Base-by-base conservation (phyloP, 352 stramenopile genomes). In the Globisporangium splendens region DNA sequence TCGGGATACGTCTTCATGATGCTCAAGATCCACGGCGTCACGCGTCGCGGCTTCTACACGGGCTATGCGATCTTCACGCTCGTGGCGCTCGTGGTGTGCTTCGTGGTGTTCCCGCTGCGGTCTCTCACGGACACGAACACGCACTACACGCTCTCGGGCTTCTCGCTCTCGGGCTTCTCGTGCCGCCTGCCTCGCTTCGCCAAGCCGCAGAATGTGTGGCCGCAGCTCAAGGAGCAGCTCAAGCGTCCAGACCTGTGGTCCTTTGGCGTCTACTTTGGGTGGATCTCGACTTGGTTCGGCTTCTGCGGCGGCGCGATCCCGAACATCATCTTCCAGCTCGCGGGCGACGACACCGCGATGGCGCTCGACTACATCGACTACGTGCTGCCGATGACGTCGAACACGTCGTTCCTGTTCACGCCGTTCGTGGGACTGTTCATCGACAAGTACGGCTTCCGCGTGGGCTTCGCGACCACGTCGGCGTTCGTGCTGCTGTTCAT, bases 1-100 rank as follows among this genome's bases (percentile, higher is more conserved):
- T 78, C 72, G 1, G 72, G 75, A 0, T 85, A 80, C 59, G 60
- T 85, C 11, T 80, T 68, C 58, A 73, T 84, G 66, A 49, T 81
- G 31, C 65, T 84, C 43, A 66, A 68, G 50, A 59, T 81, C 47
- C 53, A 73, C 57, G 67, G 74, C 35, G 48, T 80, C 47, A 75
- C 66, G 8, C 71, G 72, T 44, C 47, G 62, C 35, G 35, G 53
- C 8, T 84, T 84, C 61, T 85, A 77, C 63, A 51, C 59, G 17
- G 56, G 56, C 50, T 85, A 85, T 62, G 57, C 58, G 12, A 44
- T 75, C 21, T 42, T 73, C 15, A 57, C 65, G 42, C 52, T 60
- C 7, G 31, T 50, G 11, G 68, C 52, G 17, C 28, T 69, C 17
- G 60, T 62, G 57, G 62, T 70, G n/a, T 70, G 62, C 55, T 73